Evolutionary conservation across 2,329 filamentous ascomycete species (phyloP).

Genomic region (Sordariomycetes sp.): DNA sequence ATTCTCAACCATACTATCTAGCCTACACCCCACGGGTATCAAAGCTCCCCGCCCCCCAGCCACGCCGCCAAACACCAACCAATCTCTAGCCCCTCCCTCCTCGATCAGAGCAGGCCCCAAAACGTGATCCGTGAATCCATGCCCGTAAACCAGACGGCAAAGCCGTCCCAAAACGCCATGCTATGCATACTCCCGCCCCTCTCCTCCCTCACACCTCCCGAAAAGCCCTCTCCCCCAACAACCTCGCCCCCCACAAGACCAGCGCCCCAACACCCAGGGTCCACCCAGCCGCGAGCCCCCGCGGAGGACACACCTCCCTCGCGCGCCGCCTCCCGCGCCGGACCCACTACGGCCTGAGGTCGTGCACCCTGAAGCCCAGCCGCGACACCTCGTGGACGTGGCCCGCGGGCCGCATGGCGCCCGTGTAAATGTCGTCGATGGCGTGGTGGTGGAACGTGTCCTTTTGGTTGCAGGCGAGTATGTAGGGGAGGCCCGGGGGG

Average conservation of each 20-base stretch:
- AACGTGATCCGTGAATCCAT: too few relatives aligned
- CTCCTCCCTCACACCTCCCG: neutral
- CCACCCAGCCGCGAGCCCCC: neutral
- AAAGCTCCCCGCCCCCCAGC: too few relatives aligned
- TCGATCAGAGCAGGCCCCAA: too few relatives aligned
- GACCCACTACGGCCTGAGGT: constrained; percentile 26
- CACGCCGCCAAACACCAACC: too few relatives aligned
- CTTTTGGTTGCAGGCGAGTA: constrained; percentile 63
- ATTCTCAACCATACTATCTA: too few relatives aligned
- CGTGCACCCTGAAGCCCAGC: constrained; percentile 45
- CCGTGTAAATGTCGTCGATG: constrained; percentile 61
- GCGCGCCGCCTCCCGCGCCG: neutral
- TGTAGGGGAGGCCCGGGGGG: constrained; percentile 77
- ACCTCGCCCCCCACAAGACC: neutral
- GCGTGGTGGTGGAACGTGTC: constrained; percentile 73
- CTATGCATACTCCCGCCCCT: neutral
- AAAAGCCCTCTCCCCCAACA: neutral
- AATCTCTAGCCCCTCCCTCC: too few relatives aligned
- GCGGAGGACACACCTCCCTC: neutral
- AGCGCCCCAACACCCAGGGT: neutral
- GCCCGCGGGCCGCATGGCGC: constrained; percentile 51
- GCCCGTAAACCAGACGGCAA: neutral
- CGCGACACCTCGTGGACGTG: constrained; percentile 58
- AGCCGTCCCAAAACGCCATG: neutral
- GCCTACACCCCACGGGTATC: too few relatives aligned